Evolutionary conservation across 2,329 filamentous ascomycete genomes (phyloP), one percentile per base, ranked within the genome.

Genomic region (Hypoxylon sp.): DNA sequence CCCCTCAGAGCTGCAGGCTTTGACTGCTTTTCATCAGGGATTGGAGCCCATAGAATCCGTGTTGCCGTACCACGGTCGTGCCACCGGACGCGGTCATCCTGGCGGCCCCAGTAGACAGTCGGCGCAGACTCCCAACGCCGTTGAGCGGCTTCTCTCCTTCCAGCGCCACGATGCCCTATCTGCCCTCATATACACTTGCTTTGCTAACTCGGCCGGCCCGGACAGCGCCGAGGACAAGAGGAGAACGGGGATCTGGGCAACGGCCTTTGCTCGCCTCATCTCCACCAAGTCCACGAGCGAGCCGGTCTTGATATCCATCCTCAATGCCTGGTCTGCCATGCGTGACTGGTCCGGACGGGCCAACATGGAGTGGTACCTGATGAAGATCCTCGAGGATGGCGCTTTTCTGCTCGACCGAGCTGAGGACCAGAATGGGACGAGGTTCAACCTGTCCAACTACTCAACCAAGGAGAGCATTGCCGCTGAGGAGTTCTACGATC

Each of bases 321-420:
- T 99, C 47, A 93, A 95, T 73, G 88, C 91, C 54, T 98, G 92
- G 90, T 88, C 91, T 48, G 83, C 87, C 53, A 90, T 93, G 83
- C 87, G 91, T 61, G 88, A 93, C 74, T 98, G 94, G 93, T 90
- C 91, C 35, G 92, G 92, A 55, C 92, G 89, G 69, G 86, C 88
- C 65, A 95, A 92, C 63, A 87, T 99, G 81, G 93, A 97, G 76
- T 90, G 92, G 76, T 98, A 94, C 73, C 84, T 99, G 10, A 95
- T 97, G 90, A 91, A 95, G 72, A 91, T 96, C 58, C 84, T 99
- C 26, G 91, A 97, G 75, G 90, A 96, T 68, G 95, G 95, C 65
- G 89, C 92, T 33, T 97, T 97, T 71, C 81, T 98, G 55, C 81
- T 97, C 67, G 92, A 97, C 70, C 88, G 90, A 70, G 88, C 91